Base-by-base conservation (phyloP, 2,329 filamentous ascomycete species). In the Ustulina deusta region DNA sequence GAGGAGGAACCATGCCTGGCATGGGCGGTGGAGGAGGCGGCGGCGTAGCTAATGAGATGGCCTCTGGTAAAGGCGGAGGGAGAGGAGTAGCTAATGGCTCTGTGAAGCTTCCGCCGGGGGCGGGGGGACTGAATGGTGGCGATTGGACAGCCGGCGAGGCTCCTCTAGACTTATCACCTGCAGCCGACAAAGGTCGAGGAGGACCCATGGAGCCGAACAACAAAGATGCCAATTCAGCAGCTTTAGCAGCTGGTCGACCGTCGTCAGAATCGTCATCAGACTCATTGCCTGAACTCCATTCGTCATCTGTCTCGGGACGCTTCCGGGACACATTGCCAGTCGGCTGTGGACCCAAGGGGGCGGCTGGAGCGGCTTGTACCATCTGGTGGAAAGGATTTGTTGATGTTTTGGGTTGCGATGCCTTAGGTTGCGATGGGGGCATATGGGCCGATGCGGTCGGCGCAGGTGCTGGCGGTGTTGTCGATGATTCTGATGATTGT, bases 191-290 rank as follows among this genome's bases (percentile, higher is more conserved):
- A 34, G 95, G 94, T 59, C 95, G 90, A 15, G 96, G 95, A 44
- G 96, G 95, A 10, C 89, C 95, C 94, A 99, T 98, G 59, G 94
- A 97, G 66, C 96, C 95, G 78, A 99, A 99, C 22, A 99, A 86
- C 68, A 97, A 96, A 6, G 93, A 97, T 17, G 96, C 96, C 42
- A 99, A 88, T 74, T 97, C 93, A 68, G 97, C 96, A 56, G 96
- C 96, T 73, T 89, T 93, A 66, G 91, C 93, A 58, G 92, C 92
- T 20, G 93, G 90, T 10, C 90, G 88, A 61, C 94, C 91, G 63
- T 94, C 92, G 63, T 95, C 91, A 40, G 89, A 90, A 60, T 93
- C 91, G 62, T 92, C 89, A 22, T 91, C 90, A 3, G 85, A 84
- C 32, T 84, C 83, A 22, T 87, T 89, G 67, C 91, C 90, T 15